These are phyloP conservation scores for Penicillium paxilli DNA, from an alignment of 495 filamentous ascomycete genomes.

Conservation along the genomic window DNA sequence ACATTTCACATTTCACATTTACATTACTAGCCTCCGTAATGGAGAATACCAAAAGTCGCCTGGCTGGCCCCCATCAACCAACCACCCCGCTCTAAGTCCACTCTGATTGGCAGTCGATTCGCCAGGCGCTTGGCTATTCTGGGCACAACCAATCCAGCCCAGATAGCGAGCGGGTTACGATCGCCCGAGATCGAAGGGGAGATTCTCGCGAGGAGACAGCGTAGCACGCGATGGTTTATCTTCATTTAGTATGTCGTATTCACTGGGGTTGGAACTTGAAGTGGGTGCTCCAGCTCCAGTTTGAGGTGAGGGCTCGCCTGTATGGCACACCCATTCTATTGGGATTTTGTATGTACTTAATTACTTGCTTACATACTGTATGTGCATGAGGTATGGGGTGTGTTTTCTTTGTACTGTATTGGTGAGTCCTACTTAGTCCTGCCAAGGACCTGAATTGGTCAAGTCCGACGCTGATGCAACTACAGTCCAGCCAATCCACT, in stretches of 20 bases:
- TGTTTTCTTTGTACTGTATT: no score
- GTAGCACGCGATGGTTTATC: slow-evolving; percentile 5
- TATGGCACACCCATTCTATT: no score
- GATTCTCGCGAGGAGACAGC: background rate
- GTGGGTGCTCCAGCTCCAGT: no score
- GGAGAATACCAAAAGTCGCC: background rate
- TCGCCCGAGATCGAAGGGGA: slow-evolving; percentile 18
- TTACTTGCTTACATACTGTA: no score
- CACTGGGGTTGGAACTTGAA: no score
- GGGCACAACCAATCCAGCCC: slow-evolving; percentile 9
- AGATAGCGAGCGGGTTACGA: background rate
- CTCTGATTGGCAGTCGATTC: slow-evolving; percentile 6
- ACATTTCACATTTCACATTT: no score
- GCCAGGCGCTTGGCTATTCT: slow-evolving; percentile 2
- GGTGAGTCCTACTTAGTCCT: no score
- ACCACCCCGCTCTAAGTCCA: background rate
- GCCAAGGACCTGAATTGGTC: no score
- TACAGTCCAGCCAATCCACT: background rate
- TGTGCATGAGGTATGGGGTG: no score
- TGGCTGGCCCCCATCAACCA: background rate
- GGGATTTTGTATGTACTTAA: no score
- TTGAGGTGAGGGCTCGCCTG: no score
- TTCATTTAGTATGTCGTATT: slow-evolving; percentile 3
- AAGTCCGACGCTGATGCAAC: background rate
- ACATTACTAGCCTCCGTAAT: background rate